A percentile compares a stretch with the other conserved stretches of the same genome.
Conservation (phyloP, 2,329 filamentous ascomycete species). For the Curvularia lunata region DNA sequence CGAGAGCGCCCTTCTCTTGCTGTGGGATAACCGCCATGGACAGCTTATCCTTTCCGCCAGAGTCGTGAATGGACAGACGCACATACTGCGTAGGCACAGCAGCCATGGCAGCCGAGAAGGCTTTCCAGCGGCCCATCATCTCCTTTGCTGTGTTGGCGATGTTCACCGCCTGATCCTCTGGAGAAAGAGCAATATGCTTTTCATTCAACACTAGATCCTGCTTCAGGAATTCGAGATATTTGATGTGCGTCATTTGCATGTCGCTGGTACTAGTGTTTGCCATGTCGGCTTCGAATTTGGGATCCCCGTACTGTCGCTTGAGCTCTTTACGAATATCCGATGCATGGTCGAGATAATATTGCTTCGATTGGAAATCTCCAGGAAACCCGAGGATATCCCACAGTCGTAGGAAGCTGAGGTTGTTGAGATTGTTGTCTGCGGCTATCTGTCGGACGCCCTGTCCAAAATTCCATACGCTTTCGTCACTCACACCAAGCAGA, state of each 20-base stretch:
- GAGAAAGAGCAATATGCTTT: conserved; percentile 22
- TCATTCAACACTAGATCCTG: conserved; percentile 31
- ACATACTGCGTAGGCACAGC: conserved; percentile 31
- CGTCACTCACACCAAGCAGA: conserved; percentile 52
- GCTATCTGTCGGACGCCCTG: conserved; percentile 25
- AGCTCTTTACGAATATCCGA: conserved; percentile 35
- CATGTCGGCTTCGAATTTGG: conserved; percentile 40
- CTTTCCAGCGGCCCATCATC: conserved; percentile 43
- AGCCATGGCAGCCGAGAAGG: conserved; percentile 32
- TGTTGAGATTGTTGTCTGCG: conserved; percentile 23
- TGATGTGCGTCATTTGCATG: conserved; percentile 38
- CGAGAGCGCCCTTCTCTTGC: conserved; percentile 26
- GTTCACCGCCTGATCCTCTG: conserved; percentile 27
- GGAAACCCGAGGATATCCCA: conserved; percentile 28
- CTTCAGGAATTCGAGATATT: conserved; percentile 37
- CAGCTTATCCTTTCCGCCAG: conserved; percentile 39
- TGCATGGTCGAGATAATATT: conserved; percentile 34
- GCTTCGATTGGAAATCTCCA: conserved; percentile 25
- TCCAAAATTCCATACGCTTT: conserved; percentile 52
- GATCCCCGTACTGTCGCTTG: conserved; percentile 30
- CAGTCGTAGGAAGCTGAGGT: conserved; percentile 29
- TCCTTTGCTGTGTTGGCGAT: conserved; percentile 37
- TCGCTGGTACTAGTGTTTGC: conserved; percentile 34
- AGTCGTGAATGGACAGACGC: conserved; percentile 42
- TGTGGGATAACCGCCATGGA: conserved; percentile 38